Evolutionary conservation across 23 red algal genomes (phyloP).

Genomic region (Agarophyton chilense): DNA sequence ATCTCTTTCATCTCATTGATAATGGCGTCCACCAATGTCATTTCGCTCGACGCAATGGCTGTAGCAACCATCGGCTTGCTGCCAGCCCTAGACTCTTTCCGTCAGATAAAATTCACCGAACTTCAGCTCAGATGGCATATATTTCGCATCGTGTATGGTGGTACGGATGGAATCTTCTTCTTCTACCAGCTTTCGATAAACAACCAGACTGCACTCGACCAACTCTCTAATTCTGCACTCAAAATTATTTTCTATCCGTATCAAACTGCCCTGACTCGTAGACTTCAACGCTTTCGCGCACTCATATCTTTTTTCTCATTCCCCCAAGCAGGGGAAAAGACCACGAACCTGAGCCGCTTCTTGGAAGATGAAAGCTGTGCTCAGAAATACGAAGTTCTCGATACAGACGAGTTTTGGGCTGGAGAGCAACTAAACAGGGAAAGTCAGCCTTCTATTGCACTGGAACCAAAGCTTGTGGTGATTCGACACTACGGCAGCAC

Average conservation of each 20-base stretch:
- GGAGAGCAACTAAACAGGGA: not conserved
- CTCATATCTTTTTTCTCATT: not conserved
- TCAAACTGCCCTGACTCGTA: not conserved
- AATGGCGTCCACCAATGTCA: not conserved
- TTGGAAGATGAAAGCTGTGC: not conserved
- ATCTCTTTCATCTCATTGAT: not conserved
- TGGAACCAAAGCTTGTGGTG: not conserved
- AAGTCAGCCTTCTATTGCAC: not conserved
- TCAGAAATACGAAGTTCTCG: not conserved
- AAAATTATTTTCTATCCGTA: not conserved
- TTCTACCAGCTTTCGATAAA: not conserved
- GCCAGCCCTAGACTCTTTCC: not conserved
- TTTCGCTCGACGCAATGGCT: not conserved
- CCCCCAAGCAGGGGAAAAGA: not conserved
- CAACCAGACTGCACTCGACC: not conserved
- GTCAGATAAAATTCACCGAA: not conserved
- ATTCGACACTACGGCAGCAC: not conserved
- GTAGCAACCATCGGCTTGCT: not conserved
- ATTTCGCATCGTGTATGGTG: slow-evolving; percentile 5
- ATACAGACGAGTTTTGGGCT: slow-evolving; percentile 1
- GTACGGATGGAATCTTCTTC: not conserved
- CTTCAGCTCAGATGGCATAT: not conserved
- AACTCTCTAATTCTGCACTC: too few species aligned
- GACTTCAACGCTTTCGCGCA: not conserved
- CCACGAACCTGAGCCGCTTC: not conserved